Evolutionary conservation across 1,284 basidiomycete species (phyloP), one percentile per base, ranked within the genome.

Genomic region (Melanopsichium pennsylvanicum): DNA sequence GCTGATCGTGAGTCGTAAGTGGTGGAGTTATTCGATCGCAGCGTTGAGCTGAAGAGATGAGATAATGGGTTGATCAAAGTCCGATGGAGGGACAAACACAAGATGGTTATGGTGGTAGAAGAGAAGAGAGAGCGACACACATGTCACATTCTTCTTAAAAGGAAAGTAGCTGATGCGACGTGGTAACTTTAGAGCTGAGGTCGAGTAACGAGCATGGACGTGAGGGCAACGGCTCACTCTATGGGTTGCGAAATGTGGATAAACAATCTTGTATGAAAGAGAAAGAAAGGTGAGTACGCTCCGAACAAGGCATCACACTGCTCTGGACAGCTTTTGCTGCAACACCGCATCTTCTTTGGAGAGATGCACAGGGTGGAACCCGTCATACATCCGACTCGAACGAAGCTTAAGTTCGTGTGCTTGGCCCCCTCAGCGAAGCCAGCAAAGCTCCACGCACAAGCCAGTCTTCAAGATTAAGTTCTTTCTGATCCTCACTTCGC

Each of bases 1-100:
- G n/a, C n/a, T n/a, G n/a, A n/a, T n/a, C n/a, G n/a, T n/a, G n/a
- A n/a, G n/a, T n/a, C n/a, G n/a, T n/a, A n/a, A n/a, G n/a, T n/a
- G n/a, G n/a, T n/a, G n/a, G n/a, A n/a, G n/a, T n/a, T n/a, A n/a
- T n/a, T n/a, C n/a, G n/a, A 43, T 41, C 56, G 40, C 62, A 66
- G 56, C 50, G 56, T 59, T 66, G 62, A 66, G 62, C 62, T 55
- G 60, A 44, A 56, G 50, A 4, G 27, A 16, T 23, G 21, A 12
- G 22, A n/a, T 25, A 23, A n/a, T 44, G 44, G 39, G 60, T 63
- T 63, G 60, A 63, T 52, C 54, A 52, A 45, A 26, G 22, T 33
- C 48, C 36, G 21, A 16, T 5, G 19, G 25, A 40, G 41, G 58
- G 50, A 54, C 57, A 40, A 44, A 43, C 46, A 56, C 36, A 21